Evolutionary conservation across 371 early-diverging fungal genomes (phyloP), one percentile per base, ranked within the genome.

Genomic region (Capillidium heterosporum): DNA sequence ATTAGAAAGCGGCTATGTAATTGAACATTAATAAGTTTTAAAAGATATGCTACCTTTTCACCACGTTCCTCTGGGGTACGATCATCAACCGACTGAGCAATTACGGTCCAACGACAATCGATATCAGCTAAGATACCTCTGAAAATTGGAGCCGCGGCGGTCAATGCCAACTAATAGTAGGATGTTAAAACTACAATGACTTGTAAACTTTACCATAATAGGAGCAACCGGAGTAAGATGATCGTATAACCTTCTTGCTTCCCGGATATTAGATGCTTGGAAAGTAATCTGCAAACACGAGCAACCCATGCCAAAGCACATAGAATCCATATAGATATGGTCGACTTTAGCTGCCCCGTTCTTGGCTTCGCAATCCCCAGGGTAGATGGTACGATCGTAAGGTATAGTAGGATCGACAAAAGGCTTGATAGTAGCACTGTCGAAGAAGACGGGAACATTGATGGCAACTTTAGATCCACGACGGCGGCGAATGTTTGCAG

Each of bases 301-400:
- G 72, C 95, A 96, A 50, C 99, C 99, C 99, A 98, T 98, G 29
- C 99, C 99, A 76, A 98, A 98, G 43, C 91, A 91, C 98, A 98
- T 98, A 19, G 91, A 84, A 68, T 99, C 99, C 87, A 99, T 89
- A 65, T 97, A 93, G 46, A 97, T 90, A 68, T 93, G 91, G 63
- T 94, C 87, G 0, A 82, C 80, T 26, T 75, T 69, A 2, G 97
- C 95, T 21, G 87, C 86, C 1, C 86, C 78, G 41, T 74, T 73
- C 26, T 60, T 62, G 10, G 80, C 80, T 57, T 80, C 80, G 57
- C 71, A 73, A 55, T 80, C 81, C 60, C 78, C 78, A 23, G 74
- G 70, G 55, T 75, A 79, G 13, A 74, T 54, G 32, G 76, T 62
- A 32, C 74, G 74, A 51, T 73, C 71, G 63, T 71, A 73, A 1